phyloP scores from a whole-genome alignment of 257 asterid genomes.

The Solanum clarkiae region DNA sequence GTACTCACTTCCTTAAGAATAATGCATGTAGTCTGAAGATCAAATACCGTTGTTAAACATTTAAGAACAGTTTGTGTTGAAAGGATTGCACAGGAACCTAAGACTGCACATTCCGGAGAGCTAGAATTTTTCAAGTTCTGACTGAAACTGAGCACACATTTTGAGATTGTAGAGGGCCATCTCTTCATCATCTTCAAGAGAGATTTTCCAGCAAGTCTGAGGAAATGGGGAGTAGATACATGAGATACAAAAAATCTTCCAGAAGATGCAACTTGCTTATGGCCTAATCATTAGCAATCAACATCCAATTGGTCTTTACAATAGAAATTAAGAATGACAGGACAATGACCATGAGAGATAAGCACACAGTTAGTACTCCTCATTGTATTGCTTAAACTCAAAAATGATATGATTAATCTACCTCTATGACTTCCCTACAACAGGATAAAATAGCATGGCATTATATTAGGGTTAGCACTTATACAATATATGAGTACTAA shows the following conservation, averaged over 20 bases:
- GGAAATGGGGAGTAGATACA: conserved; percentile 8
- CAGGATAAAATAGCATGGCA: background rate
- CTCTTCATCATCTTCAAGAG: conserved; percentile 84
- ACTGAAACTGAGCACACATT: conserved; percentile 56
- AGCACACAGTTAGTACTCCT: background rate
- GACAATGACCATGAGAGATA: background rate
- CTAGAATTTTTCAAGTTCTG: conserved; percentile 54
- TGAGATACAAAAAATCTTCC: conserved; percentile 4
- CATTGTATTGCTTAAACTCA: background rate
- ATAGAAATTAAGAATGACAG: background rate
- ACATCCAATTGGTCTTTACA: background rate
- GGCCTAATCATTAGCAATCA: background rate
- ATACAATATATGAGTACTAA: background rate
- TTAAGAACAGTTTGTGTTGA: conserved; percentile 82
- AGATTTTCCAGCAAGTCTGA: conserved; percentile 75
- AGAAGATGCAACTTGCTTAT: background rate
- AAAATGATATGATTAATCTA: background rate
- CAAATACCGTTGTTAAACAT: conserved; percentile 66
- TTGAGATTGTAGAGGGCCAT: conserved; percentile 95
- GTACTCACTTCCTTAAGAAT: conserved; percentile 6
- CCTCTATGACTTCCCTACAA: background rate
- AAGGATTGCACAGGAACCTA: conserved; percentile 96
- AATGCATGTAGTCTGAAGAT: background rate
- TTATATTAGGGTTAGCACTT: background rate
- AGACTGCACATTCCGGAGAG: conserved; percentile 77